Evolutionary conservation across 148 eudicot species (phyloP), one percentile per base, ranked within the genome.

Genomic region (Rhododendron kiyosumense): DNA sequence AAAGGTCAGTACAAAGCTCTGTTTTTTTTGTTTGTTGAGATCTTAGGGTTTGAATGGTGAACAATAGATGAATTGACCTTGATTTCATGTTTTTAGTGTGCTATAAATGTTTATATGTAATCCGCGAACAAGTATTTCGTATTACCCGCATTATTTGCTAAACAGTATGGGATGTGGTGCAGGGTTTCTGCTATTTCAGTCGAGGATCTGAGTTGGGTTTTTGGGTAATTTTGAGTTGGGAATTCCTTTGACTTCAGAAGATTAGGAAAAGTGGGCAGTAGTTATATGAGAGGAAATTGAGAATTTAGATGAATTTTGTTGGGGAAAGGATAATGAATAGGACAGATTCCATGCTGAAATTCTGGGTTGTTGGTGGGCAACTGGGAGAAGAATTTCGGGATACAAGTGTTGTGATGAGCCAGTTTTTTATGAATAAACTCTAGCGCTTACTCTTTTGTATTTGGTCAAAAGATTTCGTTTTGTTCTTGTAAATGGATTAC

Each of bases 401-500:
- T 36, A 28, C 9, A 57, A 46, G 10, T 77, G 24, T 46, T 61
- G 69, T 51, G 52, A 59, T 32, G 79, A 18, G 12, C 4, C 15
- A 8, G 1, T 32, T 7, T 10, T 51, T 34, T 41, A 4, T 51
- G 78, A 63, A 49, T 24, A 5, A 75, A 63, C 69, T 75, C 18
- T 76, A 77, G 48, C 7, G 12, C 61, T 54, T 43, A 38, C 71
- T 18, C 8, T 52, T 69, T 54, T 13, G 15, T 22, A 41, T 28
- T 69, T 43, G 12, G 67, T 80, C 22, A n/a, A 79, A 18, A 71
- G 3, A 6, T 4, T 48, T 32, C 20, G 11, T 12, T 65, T 32
- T 49, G 8, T 24, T 43, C 49, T 80, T 38, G 84, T 63, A 59
- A 61, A 93, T 92, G 94, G 96, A 88, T 73, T 89, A 85, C 86